Conservation (phyloP, 75 land plant species). For the Cunninghamia lanceolata region DNA sequence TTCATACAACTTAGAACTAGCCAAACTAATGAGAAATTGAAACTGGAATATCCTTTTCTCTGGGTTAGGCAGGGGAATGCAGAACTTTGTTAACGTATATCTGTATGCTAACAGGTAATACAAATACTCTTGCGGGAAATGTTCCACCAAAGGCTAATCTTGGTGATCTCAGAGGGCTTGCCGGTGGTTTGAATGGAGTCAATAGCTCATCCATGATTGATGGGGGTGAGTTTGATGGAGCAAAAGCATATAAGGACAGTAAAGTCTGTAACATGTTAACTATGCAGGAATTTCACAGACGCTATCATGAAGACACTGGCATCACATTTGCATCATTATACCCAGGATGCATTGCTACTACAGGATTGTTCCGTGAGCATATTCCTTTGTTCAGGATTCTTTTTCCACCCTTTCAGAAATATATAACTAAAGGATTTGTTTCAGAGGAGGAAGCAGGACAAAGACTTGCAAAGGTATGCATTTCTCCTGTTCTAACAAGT, state of each 20-base stretch:
- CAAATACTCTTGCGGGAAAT: conserved; percentile 98
- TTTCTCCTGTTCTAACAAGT: neutral
- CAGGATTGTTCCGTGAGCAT: conserved; percentile 97
- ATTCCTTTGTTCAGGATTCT: conserved; percentile 89
- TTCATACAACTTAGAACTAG: neutral
- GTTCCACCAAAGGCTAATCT: conserved; percentile 98
- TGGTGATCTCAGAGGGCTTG: conserved; percentile 88
- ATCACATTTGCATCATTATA: conserved; percentile 92
- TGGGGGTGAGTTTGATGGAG: conserved; percentile 96
- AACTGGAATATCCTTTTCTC: neutral
- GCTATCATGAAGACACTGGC: conserved; percentile 93
- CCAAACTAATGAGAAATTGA: neutral
- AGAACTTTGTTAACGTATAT: neutral
- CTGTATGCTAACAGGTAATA: conserved; percentile 50
- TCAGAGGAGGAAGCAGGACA: conserved; percentile 98
- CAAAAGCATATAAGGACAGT: conserved; percentile 99
- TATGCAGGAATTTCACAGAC: conserved; percentile 97
- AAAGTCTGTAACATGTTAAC: conserved; percentile 99
- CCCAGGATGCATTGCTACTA: conserved; percentile 99
- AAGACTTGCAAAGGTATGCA: conserved; percentile 91
- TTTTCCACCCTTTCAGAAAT: conserved; percentile 99
- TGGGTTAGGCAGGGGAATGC: neutral
- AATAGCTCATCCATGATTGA: conserved; percentile 93
- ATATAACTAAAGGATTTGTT: conserved; percentile 96
- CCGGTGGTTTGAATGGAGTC: conserved; percentile 90